Percentiles rank a stretch among this genome's conserved stretches.
Evolutionary conservation across 2,329 filamentous ascomycete species (phyloP).

Genomic region (Pseudogymnoascus sp.): DNA sequence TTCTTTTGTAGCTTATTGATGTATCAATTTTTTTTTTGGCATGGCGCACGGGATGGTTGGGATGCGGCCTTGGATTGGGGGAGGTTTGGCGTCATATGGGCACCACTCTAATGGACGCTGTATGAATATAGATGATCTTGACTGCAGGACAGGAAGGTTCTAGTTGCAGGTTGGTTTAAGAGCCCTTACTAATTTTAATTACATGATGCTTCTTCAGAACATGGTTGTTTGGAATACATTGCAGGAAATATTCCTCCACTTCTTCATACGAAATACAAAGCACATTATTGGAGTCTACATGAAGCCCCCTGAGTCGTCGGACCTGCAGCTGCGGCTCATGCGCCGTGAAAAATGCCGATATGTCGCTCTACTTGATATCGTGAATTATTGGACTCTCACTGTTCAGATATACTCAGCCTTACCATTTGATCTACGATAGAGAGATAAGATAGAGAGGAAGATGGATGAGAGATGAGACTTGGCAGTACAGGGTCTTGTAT

Average conservation of each 20-base stretch:
- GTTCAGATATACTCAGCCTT: background rate
- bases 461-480: background rate
- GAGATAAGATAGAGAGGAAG: constrained; percentile 1
- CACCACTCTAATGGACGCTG: constrained; percentile 7
- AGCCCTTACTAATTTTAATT: constrained; percentile 8
- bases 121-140: constrained; percentile 9
- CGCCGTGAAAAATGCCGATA: background rate
- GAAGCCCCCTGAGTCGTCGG: background rate
- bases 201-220: constrained; percentile 6
- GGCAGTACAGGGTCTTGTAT: background rate
- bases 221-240: constrained; percentile 9
- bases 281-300: background rate
- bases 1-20: constrained; percentile 8
- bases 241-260: background rate
- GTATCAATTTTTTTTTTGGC: background rate
- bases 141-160: constrained; percentile 9
- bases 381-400: background rate
- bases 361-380: background rate
- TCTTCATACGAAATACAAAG: background rate
- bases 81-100: constrained; percentile 3
- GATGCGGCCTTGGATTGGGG: constrained; percentile 7
- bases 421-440: background rate
- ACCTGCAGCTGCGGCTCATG: background rate
- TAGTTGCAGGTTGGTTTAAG: constrained; percentile 10
- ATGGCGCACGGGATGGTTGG: constrained; percentile 7